Evolutionary conservation across 441 rosid species (phyloP).

Genomic region (Cnidoscolus chayamansa): DNA sequence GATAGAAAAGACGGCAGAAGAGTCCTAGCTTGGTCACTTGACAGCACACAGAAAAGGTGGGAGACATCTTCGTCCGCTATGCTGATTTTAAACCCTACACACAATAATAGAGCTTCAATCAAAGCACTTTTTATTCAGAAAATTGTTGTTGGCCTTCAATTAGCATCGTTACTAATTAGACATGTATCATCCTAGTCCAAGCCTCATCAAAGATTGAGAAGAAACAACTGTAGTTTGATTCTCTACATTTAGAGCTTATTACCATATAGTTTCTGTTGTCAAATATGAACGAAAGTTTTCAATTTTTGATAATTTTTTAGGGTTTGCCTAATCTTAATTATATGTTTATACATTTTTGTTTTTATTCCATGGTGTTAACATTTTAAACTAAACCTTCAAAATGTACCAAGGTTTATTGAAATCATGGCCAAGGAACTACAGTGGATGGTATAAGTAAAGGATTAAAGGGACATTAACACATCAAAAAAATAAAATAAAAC

Average conservation of each 20-base stretch:
- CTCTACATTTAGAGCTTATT: background rate
- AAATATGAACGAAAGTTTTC: background rate
- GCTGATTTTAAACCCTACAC: constrained; percentile 43
- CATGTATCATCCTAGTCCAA: constrained; percentile 21
- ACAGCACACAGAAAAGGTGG: constrained; percentile 40
- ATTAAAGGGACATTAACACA: background rate
- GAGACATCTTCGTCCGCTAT: constrained; percentile 53
- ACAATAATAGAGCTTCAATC: constrained; percentile 21
- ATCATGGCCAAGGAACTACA: background rate
- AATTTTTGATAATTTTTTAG: background rate
- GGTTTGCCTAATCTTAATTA: background rate
- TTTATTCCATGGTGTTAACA: background rate
- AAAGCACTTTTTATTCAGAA: constrained; percentile 25
- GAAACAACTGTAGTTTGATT: constrained; percentile 16
- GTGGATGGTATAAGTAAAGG: background rate
- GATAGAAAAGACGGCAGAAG: constrained; percentile 38
- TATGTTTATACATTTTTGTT: background rate
- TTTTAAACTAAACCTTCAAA: background rate
- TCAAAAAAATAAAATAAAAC: background rate
- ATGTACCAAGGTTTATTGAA: background rate
- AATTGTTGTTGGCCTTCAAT: constrained; percentile 22
- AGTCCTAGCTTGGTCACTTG: constrained; percentile 32
- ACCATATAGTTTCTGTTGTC: background rate
- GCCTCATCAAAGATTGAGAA: constrained; percentile 21
- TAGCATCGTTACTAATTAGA: constrained; percentile 16